Conservation (phyloP, 2,329 filamentous ascomycete species). For the Pyricularia grisea region DNA sequence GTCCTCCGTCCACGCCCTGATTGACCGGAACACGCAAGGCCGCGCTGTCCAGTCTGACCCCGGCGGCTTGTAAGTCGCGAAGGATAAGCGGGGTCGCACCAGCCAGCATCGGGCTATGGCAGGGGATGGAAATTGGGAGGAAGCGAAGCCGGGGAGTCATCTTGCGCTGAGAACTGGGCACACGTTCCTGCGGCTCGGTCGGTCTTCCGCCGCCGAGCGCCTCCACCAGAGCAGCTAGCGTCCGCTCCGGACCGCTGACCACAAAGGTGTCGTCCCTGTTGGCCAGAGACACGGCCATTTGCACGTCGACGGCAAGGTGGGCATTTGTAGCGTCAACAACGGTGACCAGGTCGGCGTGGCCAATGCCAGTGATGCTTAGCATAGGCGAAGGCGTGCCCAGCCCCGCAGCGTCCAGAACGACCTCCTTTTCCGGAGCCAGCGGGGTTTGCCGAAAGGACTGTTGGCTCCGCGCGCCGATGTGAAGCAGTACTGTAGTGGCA, state of each 20-base stretch:
- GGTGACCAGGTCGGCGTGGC: conserved; percentile 79
- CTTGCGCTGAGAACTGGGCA: conserved; percentile 92
- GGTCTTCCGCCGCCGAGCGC: conserved; percentile 95
- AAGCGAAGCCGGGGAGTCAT: conserved; percentile 95
- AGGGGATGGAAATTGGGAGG: conserved; percentile 92
- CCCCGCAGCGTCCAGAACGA: conserved; percentile 87
- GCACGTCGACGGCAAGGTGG: conserved; percentile 83
- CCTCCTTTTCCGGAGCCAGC: conserved; percentile 77
- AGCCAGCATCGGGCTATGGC: conserved; percentile 93
- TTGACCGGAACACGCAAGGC: conserved; percentile 77
- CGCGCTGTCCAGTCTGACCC: conserved; percentile 60
- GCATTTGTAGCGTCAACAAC: conserved; percentile 96
- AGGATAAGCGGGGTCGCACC: conserved; percentile 76
- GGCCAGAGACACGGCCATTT: conserved; percentile 89
- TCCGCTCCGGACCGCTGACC: conserved; percentile 90
- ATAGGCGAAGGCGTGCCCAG: conserved; percentile 93
- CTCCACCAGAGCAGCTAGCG: conserved; percentile 89
- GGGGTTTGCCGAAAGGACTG: conserved; percentile 95
- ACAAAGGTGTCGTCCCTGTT: conserved; percentile 97
- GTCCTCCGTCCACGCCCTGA: conserved; percentile 48
- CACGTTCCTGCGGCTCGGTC: conserved; percentile 87
- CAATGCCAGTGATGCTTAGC: conserved; percentile 91
- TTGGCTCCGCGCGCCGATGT: conserved; percentile 95
- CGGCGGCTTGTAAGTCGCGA: conserved; percentile 68
- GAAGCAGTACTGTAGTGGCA: conserved; percentile 89